Evolutionary conservation across 495 filamentous ascomycete genomes (phyloP), one percentile per base, ranked within the genome.

Genomic region (Poronia punctata): DNA sequence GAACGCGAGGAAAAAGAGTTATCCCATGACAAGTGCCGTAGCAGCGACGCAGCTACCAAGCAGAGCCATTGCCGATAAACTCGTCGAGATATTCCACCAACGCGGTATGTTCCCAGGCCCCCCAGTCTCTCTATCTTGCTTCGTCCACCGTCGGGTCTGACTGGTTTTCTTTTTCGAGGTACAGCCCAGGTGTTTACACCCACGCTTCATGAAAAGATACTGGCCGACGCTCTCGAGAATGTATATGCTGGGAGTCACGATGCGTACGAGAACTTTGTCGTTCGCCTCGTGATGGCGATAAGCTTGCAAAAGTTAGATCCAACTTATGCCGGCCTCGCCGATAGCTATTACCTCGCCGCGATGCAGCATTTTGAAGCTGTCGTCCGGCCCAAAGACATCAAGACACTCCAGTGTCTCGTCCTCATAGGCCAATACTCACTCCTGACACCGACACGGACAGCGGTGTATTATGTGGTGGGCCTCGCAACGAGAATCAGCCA

Each of bases 381-480:
- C 9, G 68, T 95, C 25, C 75, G 78, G 42, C 75, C 78, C 10
- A 93, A 89, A 72, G 84, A 95, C 53, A 56, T 95, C 11, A 82
- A 77, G 51, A 88, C 90, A 0, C 64, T 97, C n/a, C 90, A 97
- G 60, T 95, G 88, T 48, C 75, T 94, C 30, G 74, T 82, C 1
- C 59, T 97, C 9, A 88, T 95, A 60, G 86, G 79, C 14, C 86
- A 90, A 54, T 97, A 97, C 65, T 95, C 90, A 7, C 68, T 95
- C 25, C 62, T 95, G 26, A 95, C 89, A 3, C 88, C 90, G 3
- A 95, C 88, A 0, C 69, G 86, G 32, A 93, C 88, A 16, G 86
- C 90, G 14, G 82, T 77, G 12, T 97, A 94, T 59, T 95, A 93
- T 68, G 78, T 97, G 22, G 78, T 93, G 28, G 90, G 90, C 9